Percentiles rank a stretch among this genome's conserved stretches.
Evolutionary conservation across 1,139 yeast species (phyloP).

Genomic region (Lizanozyma gosingica): DNA sequence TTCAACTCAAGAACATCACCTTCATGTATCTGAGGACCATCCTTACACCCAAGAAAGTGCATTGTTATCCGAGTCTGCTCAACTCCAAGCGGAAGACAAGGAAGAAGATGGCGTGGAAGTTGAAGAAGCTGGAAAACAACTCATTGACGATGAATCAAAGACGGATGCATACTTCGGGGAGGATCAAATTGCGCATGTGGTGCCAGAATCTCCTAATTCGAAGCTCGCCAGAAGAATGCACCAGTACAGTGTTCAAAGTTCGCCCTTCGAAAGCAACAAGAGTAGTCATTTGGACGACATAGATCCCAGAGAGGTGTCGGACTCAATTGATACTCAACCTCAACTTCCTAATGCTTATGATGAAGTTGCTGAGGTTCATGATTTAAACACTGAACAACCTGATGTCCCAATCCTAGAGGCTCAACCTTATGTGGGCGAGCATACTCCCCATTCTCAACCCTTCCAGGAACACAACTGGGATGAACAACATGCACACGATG

Average conservation of each 20-base stretch:
- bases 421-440: not conserved
- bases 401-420: no score
- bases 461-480: not conserved
- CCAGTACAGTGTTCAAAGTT: not conserved
- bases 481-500: not conserved
- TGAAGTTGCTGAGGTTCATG: not conserved
- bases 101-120: not conserved
- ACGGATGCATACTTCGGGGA: not conserved
- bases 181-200: not conserved
- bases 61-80: no score
- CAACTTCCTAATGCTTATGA: not conserved
- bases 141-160: not conserved
- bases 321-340: not conserved
- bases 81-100: no score
- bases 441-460: not conserved
- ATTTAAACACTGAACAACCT: no score
- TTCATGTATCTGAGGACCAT: no score
- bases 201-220: not conserved
- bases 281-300: not conserved
- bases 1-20: not conserved
- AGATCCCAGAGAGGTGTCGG: not conserved
- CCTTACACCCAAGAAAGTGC: no score
- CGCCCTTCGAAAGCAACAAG: not conserved
- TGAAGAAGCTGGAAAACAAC: not conserved
- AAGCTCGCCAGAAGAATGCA: not conserved